These are phyloP conservation scores for Fusarium staphyleae DNA, from an alignment of 2,329 filamentous ascomycete species.

Conservation along the genomic window DNA sequence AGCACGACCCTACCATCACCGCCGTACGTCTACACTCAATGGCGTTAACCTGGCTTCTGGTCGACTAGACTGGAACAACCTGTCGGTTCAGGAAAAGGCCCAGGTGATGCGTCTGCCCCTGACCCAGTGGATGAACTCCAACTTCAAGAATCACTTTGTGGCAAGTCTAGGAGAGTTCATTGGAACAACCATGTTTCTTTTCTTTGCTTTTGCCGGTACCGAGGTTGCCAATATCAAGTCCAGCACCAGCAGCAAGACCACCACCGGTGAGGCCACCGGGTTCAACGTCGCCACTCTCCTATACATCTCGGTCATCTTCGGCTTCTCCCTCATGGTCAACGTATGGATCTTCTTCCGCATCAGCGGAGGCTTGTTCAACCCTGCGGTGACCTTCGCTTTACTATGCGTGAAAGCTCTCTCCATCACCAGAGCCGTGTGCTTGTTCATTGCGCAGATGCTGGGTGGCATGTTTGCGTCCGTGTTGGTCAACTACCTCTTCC, in stretches of 20 bases:
- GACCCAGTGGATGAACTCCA: conserved; percentile 56
- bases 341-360: conserved; percentile 63
- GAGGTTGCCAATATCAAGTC: conserved; percentile 51
- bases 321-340: conserved; percentile 53
- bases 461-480: conserved; percentile 54
- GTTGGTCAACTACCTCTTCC: conserved; percentile 52
- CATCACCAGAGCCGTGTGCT: conserved; percentile 52
- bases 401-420: conserved; percentile 58
- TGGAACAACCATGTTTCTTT: conserved; percentile 53
- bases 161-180: conserved; percentile 50
- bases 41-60: conserved; percentile 29
- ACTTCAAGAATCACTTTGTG: conserved; percentile 54
- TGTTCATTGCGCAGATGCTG: conserved; percentile 60
- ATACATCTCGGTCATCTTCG: conserved; percentile 52
- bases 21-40: conserved; percentile 23
- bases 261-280: conserved; percentile 52
- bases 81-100: conserved; percentile 50
- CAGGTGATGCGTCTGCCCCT: conserved; percentile 54
- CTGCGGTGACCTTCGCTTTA: conserved; percentile 56
- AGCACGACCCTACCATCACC: conserved; percentile 6
- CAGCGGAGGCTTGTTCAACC: conserved; percentile 56
- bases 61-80: conserved; percentile 49
- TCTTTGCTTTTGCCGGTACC: conserved; percentile 53
- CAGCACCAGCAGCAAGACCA: conserved; percentile 46
- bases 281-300: conserved; percentile 53